Evolutionary conservation across 2,329 filamentous ascomycete species (phyloP).

Genomic region (Thelonectria olida): DNA sequence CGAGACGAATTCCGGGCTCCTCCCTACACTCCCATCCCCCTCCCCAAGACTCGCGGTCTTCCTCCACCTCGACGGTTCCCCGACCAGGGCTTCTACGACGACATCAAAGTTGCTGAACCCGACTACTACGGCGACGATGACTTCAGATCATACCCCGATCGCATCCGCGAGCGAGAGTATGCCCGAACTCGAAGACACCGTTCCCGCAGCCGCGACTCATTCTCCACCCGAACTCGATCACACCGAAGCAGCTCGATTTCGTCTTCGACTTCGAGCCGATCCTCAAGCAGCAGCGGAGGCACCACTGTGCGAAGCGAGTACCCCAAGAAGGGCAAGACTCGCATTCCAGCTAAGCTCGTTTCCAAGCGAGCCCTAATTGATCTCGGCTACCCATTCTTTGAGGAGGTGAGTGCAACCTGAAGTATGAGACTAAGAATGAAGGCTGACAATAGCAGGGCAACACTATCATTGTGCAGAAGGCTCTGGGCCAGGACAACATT

Average conservation of each 20-base stretch:
- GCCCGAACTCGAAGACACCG: slow-evolving; percentile 59
- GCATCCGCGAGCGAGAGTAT: slow-evolving; percentile 69
- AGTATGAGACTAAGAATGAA: not conserved
- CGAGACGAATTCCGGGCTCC: slow-evolving; percentile 57
- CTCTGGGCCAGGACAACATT: slow-evolving; percentile 89
- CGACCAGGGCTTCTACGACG: slow-evolving; percentile 68
- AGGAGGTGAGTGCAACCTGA: slow-evolving; percentile 70
- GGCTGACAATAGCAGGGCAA: slow-evolving; percentile 66
- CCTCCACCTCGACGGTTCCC: slow-evolving; percentile 67
- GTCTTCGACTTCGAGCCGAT: slow-evolving; percentile 55
- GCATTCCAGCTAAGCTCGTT: slow-evolving; percentile 83
- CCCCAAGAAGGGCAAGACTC: slow-evolving; percentile 87
- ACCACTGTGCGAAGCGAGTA: slow-evolving; percentile 69
- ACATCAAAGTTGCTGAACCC: slow-evolving; percentile 74
- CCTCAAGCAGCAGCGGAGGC: slow-evolving; percentile 57
- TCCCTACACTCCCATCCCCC: slow-evolving; percentile 69
- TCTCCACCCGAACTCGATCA: slow-evolving; percentile 49
- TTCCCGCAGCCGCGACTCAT: slow-evolving; percentile 54
- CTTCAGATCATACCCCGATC: slow-evolving; percentile 69
- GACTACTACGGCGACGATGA: slow-evolving; percentile 78
- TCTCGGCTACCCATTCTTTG: slow-evolving; percentile 84
- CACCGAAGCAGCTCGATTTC: slow-evolving; percentile 54
- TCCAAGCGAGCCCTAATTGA: slow-evolving; percentile 84
- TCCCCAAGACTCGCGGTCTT: slow-evolving; percentile 70
- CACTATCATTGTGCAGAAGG: slow-evolving; percentile 82